phyloP scores from a whole-genome alignment of 768 basidiomycete species.

The Cyclocybe aegerita region DNA sequence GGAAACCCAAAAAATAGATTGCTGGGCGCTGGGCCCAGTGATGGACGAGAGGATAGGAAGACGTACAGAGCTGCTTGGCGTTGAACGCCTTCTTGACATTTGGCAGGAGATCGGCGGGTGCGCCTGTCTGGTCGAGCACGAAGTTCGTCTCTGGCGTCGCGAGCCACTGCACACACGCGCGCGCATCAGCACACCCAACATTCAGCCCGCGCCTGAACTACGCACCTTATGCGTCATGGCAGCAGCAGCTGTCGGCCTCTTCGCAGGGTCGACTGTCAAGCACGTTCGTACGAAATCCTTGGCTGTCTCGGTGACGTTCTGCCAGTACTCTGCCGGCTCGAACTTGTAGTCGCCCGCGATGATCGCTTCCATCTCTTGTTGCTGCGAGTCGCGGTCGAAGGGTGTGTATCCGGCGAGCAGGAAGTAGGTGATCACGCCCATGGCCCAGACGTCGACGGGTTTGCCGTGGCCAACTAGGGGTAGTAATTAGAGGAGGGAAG shows the following conservation, averaged over 20 bases:
- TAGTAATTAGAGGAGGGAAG: neutral
- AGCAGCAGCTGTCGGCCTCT: constrained; percentile 77
- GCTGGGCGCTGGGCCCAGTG: no score
- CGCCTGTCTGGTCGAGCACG: constrained; percentile 63
- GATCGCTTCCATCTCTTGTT: constrained; percentile 94
- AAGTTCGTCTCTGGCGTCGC: constrained; percentile 67
- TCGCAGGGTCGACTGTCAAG: constrained; percentile 78
- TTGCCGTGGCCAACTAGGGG: constrained; percentile 82
- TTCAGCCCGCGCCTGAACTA: neutral
- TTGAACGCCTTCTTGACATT: constrained; percentile 89
- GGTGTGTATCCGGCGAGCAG: constrained; percentile 91
- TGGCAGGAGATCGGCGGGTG: constrained; percentile 79
- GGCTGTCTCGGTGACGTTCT: constrained; percentile 60
- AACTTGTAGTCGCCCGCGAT: constrained; percentile 92
- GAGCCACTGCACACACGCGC: constrained; percentile 57
- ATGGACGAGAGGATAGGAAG: neutral
- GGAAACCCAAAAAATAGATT: neutral
- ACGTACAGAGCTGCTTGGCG: constrained; percentile 81
- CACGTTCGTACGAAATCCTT: constrained; percentile 69
- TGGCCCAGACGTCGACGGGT: constrained; percentile 96
- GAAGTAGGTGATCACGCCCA: constrained; percentile 99
- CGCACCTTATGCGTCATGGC: constrained; percentile 66
- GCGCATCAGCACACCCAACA: no score
- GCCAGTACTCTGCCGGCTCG: constrained; percentile 78
- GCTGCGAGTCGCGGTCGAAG: constrained; percentile 89